Conservation (phyloP, 768 basidiomycete species). For the Lactifluus rugatus region DNA sequence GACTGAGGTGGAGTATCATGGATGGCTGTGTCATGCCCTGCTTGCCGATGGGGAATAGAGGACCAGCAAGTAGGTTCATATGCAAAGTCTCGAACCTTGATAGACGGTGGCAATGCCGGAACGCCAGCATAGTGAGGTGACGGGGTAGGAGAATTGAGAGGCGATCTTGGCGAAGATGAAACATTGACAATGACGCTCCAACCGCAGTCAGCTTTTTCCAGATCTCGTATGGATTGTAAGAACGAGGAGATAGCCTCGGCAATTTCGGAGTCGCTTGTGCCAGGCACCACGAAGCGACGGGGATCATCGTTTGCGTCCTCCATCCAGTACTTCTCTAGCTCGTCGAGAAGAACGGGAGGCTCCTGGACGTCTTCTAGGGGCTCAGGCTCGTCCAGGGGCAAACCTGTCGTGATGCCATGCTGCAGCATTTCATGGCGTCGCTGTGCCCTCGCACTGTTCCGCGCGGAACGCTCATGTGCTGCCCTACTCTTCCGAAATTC, state of each 20-base stretch:
- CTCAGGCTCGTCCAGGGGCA: slow-evolving; percentile 9
- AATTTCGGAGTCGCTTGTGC: slow-evolving; percentile 17
- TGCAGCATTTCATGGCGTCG: slow-evolving; percentile 26
- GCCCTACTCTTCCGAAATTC: slow-evolving; percentile 30
- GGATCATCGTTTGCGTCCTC: slow-evolving; percentile 28
- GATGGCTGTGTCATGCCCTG: not conserved
- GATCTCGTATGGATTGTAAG: slow-evolving; percentile 7
- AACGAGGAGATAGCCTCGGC: slow-evolving; percentile 1
- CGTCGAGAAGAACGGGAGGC: slow-evolving; percentile 28
- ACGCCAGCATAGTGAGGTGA: not conserved
- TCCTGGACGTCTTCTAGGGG: slow-evolving; percentile 25
- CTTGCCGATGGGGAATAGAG: not conserved
- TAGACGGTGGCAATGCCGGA: slow-evolving; percentile 9
- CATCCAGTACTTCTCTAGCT: slow-evolving; percentile 30
- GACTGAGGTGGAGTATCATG: not conserved
- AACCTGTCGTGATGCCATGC: slow-evolving; percentile 16
- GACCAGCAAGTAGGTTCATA: slow-evolving; percentile 18
- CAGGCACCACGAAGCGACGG: slow-evolving; percentile 31
- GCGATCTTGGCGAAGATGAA: slow-evolving; percentile 9
- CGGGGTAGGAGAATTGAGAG: not conserved
- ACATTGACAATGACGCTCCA: slow-evolving; percentile 7
- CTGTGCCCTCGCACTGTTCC: slow-evolving; percentile 24
- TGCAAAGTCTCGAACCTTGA: slow-evolving; percentile 24
- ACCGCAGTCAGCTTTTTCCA: slow-evolving; percentile 10
- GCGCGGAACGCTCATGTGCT: slow-evolving; percentile 24